Percentiles rank a stretch among this genome's conserved stretches.
Evolutionary conservation across 2,329 filamentous ascomycete species (phyloP).

Genomic region (Tolypocladium paradoxum): DNA sequence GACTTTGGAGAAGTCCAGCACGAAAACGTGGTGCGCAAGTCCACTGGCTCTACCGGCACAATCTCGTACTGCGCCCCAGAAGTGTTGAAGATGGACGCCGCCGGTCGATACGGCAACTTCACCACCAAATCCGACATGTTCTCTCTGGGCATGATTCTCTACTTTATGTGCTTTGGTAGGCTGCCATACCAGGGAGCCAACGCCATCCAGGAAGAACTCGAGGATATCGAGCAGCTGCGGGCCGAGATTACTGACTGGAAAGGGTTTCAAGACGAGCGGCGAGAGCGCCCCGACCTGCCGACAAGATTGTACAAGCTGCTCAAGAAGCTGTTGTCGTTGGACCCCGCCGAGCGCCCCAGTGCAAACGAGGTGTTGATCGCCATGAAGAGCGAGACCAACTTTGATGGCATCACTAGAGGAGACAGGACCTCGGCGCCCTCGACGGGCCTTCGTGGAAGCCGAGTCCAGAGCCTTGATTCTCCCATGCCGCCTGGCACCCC

Average conservation of each 20-base stretch:
- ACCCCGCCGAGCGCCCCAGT: slow-evolving; percentile 67
- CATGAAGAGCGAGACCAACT: slow-evolving; percentile 56
- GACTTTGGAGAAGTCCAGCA: slow-evolving; percentile 96
- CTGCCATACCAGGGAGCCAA: slow-evolving; percentile 82
- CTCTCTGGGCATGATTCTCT: slow-evolving; percentile 93
- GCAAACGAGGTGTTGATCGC: slow-evolving; percentile 75
- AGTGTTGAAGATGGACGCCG: slow-evolving; percentile 60
- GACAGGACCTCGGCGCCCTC: slow-evolving; percentile 23
- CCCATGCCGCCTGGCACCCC: slow-evolving; percentile 39
- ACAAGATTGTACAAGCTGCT: slow-evolving; percentile 77
- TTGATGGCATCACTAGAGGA: slow-evolving; percentile 29
- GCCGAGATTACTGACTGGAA: slow-evolving; percentile 80
- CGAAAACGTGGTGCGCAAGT: slow-evolving; percentile 70
- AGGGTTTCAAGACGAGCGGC: slow-evolving; percentile 70
- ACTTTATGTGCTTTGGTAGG: slow-evolving; percentile 91
- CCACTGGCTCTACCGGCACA: slow-evolving; percentile 87
- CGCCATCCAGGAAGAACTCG: slow-evolving; percentile 76
- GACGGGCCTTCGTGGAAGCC: slow-evolving; percentile 29
- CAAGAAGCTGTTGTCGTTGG: slow-evolving; percentile 66
- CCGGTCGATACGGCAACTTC: slow-evolving; percentile 78
- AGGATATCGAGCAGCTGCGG: slow-evolving; percentile 76
- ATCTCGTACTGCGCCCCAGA: slow-evolving; percentile 97
- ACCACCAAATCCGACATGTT: slow-evolving; percentile 98
- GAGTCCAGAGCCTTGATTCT: slow-evolving; percentile 46
- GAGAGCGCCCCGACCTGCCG: slow-evolving; percentile 71